phyloP scores from a whole-genome alignment of 371 early-diverging fungal species.

The Apophysomyces ossiformis region DNA sequence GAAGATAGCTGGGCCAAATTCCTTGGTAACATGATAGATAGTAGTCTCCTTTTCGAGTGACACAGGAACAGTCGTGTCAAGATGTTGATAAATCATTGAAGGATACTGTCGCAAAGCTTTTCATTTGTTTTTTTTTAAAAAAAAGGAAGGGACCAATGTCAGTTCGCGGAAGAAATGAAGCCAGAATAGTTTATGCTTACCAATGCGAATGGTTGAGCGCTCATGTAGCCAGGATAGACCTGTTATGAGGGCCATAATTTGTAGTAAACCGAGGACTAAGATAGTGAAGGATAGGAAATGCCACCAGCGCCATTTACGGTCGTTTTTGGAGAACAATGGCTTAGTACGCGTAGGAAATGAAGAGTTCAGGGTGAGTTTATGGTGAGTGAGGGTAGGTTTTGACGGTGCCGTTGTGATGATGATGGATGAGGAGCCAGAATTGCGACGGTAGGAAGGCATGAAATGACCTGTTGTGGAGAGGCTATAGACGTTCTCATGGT shows the following conservation, averaged over 20 bases:
- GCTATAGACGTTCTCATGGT: neutral
- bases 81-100: constrained; percentile 52
- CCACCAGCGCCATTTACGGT: constrained; percentile 63
- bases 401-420: constrained; percentile 3
- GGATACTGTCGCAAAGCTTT: constrained; percentile 52
- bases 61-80: constrained; percentile 42
- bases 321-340: constrained; percentile 19
- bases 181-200: constrained; percentile 40
- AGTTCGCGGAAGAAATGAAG: constrained; percentile 14
- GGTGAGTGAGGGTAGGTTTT: neutral
- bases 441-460: constrained; percentile 12
- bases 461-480: neutral
- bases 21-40: constrained; percentile 64
- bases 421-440: constrained; percentile 1
- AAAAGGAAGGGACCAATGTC: constrained; percentile 1
- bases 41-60: constrained; percentile 42
- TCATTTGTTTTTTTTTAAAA: constrained; percentile 6
- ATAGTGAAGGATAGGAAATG: constrained; percentile 43
- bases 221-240: constrained; percentile 47
- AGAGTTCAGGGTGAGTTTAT: neutral
- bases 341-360: constrained; percentile 3
- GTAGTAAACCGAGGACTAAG: constrained; percentile 40
- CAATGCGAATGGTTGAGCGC: constrained; percentile 54
- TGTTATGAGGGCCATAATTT: constrained; percentile 39
- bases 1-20: constrained; percentile 61